A percentile compares a stretch with the other conserved stretches of the same genome.
Evolutionary conservation across 2,329 filamentous ascomycete species (phyloP).

Genomic region (Verticillium tricorpus): DNA sequence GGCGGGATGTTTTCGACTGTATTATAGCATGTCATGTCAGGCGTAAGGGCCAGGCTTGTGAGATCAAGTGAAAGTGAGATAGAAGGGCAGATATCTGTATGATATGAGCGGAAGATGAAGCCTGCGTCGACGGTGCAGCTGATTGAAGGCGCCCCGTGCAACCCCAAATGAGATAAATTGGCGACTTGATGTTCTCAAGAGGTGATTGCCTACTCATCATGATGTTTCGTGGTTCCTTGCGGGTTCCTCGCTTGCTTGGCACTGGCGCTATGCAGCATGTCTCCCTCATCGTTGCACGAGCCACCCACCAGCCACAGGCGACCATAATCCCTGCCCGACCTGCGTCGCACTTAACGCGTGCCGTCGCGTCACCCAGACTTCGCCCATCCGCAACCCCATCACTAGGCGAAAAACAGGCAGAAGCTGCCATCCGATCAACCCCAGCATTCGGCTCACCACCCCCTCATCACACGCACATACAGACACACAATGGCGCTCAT

Average conservation of each 20-base stretch:
- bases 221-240: background rate
- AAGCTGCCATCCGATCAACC: conserved; percentile 1
- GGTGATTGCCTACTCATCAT: background rate
- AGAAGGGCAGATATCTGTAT: background rate
- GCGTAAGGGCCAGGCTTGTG: background rate
- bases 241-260: background rate
- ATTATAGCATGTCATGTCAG: background rate
- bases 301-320: conserved; percentile 5
- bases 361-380: conserved; percentile 1
- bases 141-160: background rate
- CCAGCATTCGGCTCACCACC: background rate
- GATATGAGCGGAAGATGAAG: background rate
- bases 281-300: conserved; percentile 8
- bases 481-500: conserved; percentile 56
- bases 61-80: background rate
- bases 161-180: background rate
- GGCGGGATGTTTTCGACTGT: background rate
- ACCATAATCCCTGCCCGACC: conserved; percentile 4
- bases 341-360: conserved; percentile 5
- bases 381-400: background rate
- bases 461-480: conserved; percentile 1
- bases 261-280: too few relatives aligned
- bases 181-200: background rate
- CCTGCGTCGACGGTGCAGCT: background rate
- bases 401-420: conserved; percentile 1